phyloP scores from a whole-genome alignment of 441 rosid genomes.

The Pelargonium australe region DNA sequence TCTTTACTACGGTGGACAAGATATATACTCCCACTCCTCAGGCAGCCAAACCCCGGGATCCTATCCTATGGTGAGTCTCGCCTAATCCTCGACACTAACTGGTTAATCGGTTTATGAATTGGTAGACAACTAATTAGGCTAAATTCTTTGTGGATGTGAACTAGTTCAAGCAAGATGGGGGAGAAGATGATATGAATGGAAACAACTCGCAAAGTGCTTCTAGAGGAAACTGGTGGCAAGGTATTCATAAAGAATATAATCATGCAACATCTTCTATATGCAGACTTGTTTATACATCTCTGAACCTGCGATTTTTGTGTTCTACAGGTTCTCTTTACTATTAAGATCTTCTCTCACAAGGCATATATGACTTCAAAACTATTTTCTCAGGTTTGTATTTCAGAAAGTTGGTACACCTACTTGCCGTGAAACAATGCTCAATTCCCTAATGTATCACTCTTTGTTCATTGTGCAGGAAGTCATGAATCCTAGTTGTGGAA shows the following conservation, averaged over 20 bases:
- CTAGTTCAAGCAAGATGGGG: constrained; percentile 54
- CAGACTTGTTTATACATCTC: not conserved
- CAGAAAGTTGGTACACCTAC: too few species aligned
- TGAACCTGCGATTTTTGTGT: constrained; percentile 4
- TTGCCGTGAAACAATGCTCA: not conserved
- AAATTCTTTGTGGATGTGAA: constrained; percentile 19
- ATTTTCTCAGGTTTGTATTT: constrained; percentile 28
- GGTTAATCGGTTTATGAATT: not conserved
- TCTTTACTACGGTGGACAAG: constrained; percentile 82
- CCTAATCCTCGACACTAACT: not conserved
- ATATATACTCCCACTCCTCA: constrained; percentile 44
- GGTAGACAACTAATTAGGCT: constrained; percentile 4
- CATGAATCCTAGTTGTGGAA: constrained; percentile 25
- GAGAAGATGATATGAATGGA: constrained; percentile 51
- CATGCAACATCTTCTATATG: not conserved
- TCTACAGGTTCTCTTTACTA: constrained; percentile 81
- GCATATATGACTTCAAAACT: constrained; percentile 23
- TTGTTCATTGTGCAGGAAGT: constrained; percentile 29
- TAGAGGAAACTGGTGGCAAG: constrained; percentile 97
- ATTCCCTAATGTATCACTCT: not conserved
- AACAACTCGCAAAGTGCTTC: constrained; percentile 53
- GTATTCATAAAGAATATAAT: constrained; percentile 24
- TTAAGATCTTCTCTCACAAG: constrained; percentile 34
- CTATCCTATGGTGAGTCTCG: constrained; percentile 45
- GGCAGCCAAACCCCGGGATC: constrained; percentile 30